Evolutionary conservation across 306 rosid species (phyloP).

Genomic region (Astragalus membranaceus): DNA sequence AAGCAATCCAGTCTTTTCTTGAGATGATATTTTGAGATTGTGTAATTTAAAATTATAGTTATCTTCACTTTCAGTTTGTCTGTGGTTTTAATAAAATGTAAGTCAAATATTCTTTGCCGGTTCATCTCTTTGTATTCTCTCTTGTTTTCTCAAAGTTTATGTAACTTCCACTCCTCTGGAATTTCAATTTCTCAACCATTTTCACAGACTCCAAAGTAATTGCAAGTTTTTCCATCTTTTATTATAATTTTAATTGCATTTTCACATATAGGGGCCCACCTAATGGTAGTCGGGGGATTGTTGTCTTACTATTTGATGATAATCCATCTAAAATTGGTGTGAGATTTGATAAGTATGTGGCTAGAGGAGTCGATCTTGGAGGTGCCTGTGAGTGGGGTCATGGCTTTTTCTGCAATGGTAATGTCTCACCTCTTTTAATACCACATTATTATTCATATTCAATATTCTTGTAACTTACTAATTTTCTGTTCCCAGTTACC

Average conservation of each 20-base stretch:
- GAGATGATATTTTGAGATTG: not conserved
- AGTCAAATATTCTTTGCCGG: not conserved
- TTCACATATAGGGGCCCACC: slow-evolving; percentile 60
- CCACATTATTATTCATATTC: slow-evolving; percentile 13
- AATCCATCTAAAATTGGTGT: slow-evolving; percentile 90
- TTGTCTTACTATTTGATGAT: slow-evolving; percentile 60
- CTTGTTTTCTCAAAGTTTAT: not conserved
- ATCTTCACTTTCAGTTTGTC: not conserved
- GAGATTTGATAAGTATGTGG: slow-evolving; percentile 70
- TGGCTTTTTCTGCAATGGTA: slow-evolving; percentile 92
- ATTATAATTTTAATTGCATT: not conserved
- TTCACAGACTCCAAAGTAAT: not conserved
- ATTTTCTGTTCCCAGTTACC: slow-evolving; percentile 37
- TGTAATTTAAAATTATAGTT: not conserved
- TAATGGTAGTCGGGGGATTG: slow-evolving; percentile 69
- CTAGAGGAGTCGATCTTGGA: slow-evolving; percentile 97
- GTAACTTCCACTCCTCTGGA: not conserved
- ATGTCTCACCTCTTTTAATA: not conserved
- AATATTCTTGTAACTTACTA: not conserved
- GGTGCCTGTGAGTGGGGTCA: slow-evolving; percentile 66
- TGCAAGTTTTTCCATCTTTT: not conserved
- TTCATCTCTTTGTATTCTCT: not conserved
- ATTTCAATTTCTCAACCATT: not conserved
- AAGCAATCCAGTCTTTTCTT: not conserved
- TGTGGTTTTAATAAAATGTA: not conserved